phyloP scores from a whole-genome alignment of 768 basidiomycete genomes.

The Lactifluus pinguis region DNA sequence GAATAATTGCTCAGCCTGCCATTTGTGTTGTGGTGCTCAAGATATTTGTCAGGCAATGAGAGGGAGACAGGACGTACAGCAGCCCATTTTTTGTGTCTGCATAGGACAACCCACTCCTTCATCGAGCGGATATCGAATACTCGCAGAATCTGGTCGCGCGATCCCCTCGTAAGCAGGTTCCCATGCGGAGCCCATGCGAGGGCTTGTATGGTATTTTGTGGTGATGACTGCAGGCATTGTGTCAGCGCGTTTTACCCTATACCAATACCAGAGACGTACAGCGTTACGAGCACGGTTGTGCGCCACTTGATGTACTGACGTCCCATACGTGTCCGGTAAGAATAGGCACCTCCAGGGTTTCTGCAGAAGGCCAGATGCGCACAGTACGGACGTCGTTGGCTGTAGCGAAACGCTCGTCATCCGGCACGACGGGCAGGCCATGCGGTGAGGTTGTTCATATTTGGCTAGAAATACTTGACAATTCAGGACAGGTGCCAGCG shows the following conservation, averaged over 20 bases:
- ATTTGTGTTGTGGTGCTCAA: slow-evolving; percentile 35
- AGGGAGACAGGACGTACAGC: neutral
- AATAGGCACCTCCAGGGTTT: slow-evolving; percentile 79
- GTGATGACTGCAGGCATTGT: slow-evolving; percentile 53
- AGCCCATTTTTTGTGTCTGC: slow-evolving; percentile 94
- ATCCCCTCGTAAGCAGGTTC: slow-evolving; percentile 90
- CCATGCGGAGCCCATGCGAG: slow-evolving; percentile 92
- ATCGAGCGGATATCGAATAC: slow-evolving; percentile 98
- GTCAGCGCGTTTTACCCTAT: neutral
- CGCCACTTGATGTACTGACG: slow-evolving; percentile 98
- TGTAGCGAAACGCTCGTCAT: slow-evolving; percentile 87
- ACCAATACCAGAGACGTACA: slow-evolving; percentile 42
- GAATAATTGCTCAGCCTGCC: too few relatives aligned
- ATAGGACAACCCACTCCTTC: slow-evolving; percentile 87
- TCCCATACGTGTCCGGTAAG: slow-evolving; percentile 98
- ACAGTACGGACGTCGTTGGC: slow-evolving; percentile 94
- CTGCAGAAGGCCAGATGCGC: slow-evolving; percentile 91
- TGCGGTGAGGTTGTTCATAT: slow-evolving; percentile 96
- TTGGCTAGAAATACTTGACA: slow-evolving; percentile 98
- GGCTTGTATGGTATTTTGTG: slow-evolving; percentile 97
- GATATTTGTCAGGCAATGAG: slow-evolving; percentile 35
- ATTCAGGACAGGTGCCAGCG: slow-evolving; percentile 83
- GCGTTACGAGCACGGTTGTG: slow-evolving; percentile 83
- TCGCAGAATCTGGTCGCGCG: slow-evolving; percentile 88
- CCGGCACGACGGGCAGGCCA: slow-evolving; percentile 90